Percentiles rank a stretch among this genome's conserved stretches.
Evolutionary conservation across 768 basidiomycete species (phyloP).

Genomic region (Candolleomyces efflorescens): DNA sequence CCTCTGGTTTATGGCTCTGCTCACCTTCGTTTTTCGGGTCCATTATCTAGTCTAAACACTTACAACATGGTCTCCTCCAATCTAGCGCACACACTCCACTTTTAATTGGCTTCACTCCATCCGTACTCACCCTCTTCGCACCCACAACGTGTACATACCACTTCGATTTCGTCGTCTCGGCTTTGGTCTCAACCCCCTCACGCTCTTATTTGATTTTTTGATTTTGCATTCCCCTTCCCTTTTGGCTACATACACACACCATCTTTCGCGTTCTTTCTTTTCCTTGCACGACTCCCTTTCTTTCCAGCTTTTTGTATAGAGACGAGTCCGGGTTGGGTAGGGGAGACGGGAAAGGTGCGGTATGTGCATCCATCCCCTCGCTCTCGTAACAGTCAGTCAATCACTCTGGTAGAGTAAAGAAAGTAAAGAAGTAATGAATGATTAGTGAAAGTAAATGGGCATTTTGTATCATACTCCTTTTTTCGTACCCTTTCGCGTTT

Average conservation of each 20-base stretch:
- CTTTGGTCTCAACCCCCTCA: not conserved
- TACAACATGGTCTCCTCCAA: not conserved
- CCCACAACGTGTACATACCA: slow-evolving; percentile 2
- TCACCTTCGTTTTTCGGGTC: slow-evolving; percentile 9
- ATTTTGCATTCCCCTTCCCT: not conserved
- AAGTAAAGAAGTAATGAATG: not conserved
- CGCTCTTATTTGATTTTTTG: not conserved
- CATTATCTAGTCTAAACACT: not conserved
- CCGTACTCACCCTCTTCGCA: not conserved
- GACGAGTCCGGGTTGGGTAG: not conserved
- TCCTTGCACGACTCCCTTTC: not conserved
- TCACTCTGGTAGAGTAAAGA: not conserved
- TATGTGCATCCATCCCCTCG: not conserved
- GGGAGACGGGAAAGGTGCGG: not conserved
- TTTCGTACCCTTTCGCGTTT: not conserved
- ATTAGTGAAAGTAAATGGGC: not conserved
- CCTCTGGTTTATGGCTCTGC: not conserved
- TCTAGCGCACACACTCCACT: not conserved
- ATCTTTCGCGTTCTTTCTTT: not conserved
- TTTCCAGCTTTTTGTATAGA: not conserved
- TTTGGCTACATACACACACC: not conserved
- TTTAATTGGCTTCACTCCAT: slow-evolving; percentile 3
- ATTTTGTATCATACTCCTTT: not conserved
- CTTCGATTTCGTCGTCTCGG: not conserved
- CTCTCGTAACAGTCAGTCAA: not conserved